Conservation (phyloP, 345 rosid genomes). For the Boechera stricta region DNA sequence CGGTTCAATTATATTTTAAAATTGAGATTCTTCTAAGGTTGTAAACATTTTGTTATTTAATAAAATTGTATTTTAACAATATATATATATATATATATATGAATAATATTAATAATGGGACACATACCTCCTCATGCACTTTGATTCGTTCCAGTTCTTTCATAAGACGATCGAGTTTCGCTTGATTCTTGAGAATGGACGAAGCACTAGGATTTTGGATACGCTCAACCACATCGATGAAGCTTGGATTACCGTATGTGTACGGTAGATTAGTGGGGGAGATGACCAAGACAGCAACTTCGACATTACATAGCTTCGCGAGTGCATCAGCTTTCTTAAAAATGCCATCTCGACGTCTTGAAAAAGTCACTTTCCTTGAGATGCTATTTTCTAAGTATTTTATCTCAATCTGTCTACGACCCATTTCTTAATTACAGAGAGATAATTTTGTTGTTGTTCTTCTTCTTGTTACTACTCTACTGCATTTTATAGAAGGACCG, state of each 20-base stretch:
- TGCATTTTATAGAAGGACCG: background rate
- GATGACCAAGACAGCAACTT: constrained; percentile 45
- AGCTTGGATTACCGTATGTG: constrained; percentile 52
- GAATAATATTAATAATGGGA: background rate
- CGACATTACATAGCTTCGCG: constrained; percentile 50
- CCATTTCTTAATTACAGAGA: constrained; percentile 19
- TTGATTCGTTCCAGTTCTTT: background rate
- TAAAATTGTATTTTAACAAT: too few species aligned
- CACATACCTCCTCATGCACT: background rate
- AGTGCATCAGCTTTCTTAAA: constrained; percentile 57
- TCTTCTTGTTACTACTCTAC: background rate
- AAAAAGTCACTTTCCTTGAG: constrained; percentile 53
- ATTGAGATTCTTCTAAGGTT: too few species aligned
- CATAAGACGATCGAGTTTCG: background rate
- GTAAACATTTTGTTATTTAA: too few species aligned
- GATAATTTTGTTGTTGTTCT: background rate
- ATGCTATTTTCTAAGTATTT: constrained; percentile 45
- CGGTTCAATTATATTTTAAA: too few species aligned
- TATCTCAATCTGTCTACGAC: constrained; percentile 52
- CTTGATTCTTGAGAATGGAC: background rate
- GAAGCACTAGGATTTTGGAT: background rate
- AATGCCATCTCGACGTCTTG: constrained; percentile 47
- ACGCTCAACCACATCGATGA: constrained; percentile 38
- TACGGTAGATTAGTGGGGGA: constrained; percentile 48
- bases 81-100: too few species aligned